Evolutionary conservation across 1,139 yeast species (phyloP), one percentile per base, ranked within the genome.

Genomic region (Arxiozyma heterogenica): DNA sequence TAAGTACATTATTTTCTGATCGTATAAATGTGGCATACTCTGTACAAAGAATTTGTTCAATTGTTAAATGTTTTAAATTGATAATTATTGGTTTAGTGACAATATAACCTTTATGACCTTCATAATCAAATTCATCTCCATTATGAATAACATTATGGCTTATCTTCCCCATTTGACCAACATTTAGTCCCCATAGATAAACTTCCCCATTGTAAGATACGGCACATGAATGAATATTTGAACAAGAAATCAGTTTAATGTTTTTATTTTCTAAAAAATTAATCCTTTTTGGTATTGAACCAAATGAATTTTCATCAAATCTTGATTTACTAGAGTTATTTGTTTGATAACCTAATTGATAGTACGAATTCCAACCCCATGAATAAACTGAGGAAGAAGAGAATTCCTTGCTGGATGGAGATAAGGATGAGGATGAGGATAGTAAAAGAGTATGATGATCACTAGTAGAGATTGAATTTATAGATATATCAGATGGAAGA

Each of bases 111-210:
- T 55, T 55, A 22, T 56, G 53, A 20, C 59, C 59, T 27, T 55
- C 55, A 57, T 63, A 58, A 18, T 55, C 53, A 1, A 52, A 52
- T 53, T 59, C 65, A 23, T 58, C 56, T 21, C 50, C 52, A 50
- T 54, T 51, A 55, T 59, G 67, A 23, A 17, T 46, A 1, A 54
- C 30, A 34, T 15, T 34, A 43, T 59, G 59, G 54, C 58, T 61
- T 6, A 63, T 72, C 52, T 41, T 68, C 1, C 95, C 95, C 83
- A 91, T 83, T 66, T 91, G 97, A 0, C 98, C 98, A 38, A 82
- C 72, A 65, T 89, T 87, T 39, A 85, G 71, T 0, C 98, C 98
- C 95, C 96, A 89, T 44, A 82, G 71, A 58, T 74, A 80, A 8
- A 89, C 62, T 12, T 76, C 77, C 41, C 75, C 68, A 34, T 73